Evolutionary conservation across 2,329 filamentous ascomycete species (phyloP), one percentile per base, ranked within the genome.

Genomic region (Sporothrix dimorphospora): DNA sequence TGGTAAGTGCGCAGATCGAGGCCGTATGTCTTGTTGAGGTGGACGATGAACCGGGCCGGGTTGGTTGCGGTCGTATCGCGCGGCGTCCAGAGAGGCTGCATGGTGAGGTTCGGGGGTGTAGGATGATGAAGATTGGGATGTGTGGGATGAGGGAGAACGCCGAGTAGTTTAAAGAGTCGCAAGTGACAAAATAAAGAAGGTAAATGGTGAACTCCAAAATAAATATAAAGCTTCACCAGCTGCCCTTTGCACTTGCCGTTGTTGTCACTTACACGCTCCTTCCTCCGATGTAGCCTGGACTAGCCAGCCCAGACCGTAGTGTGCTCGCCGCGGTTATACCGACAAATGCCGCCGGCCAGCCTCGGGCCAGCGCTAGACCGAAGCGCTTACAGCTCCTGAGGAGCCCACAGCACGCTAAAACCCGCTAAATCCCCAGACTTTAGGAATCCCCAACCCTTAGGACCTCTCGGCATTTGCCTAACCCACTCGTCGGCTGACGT

Each of bases 21-120:
- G 27, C 51, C n/a, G 65, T 73, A 51, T 4, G 34, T 27, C 11
- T 55, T 30, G 55, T 73, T 73, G 63, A 73, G 40, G 42, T 53
- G 49, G 3, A 30, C 12, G 9, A 71, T 73, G 38, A 73, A 73
- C 68, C 49, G 55, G 24, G 51, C 49, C 49, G 71, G 55, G 19
- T 49, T 72, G n/a, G 68, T 67, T n/a, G 61, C 61, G 40, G 61
- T 34, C 24, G 30, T 47, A 34, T 65, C 27, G 38, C 61, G 47
- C 12, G 57, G 70, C 19, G 30, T 55, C 61, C 42, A 45, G 16
- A 61, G 61, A 65, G 61, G 40, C 9, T 45, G n/a, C 61, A 65
- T 65, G 9, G 40, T 30, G 61, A 7, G 4, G n/a, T n/a, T n/a
- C n/a, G n/a, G n/a, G n/a, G n/a, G n/a, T n/a, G n/a, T n/a, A n/a